phyloP scores from a whole-genome alignment of 352 stramenopile species.

The Globisporangium yorkense region DNA sequence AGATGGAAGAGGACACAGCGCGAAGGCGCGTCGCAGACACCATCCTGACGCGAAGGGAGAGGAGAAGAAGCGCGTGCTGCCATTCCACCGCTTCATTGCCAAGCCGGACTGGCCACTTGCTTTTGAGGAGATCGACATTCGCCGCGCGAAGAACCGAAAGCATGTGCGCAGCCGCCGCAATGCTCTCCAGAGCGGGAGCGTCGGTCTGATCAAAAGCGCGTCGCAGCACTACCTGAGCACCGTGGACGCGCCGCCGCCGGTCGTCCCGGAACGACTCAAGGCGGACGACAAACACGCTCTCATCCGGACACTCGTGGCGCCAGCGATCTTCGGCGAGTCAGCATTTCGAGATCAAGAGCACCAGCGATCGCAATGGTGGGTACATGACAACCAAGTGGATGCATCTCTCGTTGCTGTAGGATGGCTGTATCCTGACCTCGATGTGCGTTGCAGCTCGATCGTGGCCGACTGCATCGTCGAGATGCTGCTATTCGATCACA shows the following conservation, averaged over 20 bases:
- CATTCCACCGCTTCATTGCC: slow-evolving; percentile 54
- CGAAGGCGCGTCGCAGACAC: slow-evolving; percentile 5
- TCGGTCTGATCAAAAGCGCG: background rate
- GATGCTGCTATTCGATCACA: slow-evolving; percentile 63
- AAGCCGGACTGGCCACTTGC: slow-evolving; percentile 59
- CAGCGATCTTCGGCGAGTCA: slow-evolving; percentile 63
- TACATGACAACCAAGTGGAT: background rate
- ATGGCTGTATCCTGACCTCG: background rate
- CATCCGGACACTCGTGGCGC: slow-evolving; percentile 37
- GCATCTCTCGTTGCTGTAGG: background rate
- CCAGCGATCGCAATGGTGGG: slow-evolving; percentile 45
- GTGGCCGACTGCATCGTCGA: slow-evolving; percentile 66
- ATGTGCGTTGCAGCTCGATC: slow-evolving; percentile 23
- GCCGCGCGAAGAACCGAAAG: slow-evolving; percentile 34
- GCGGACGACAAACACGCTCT: slow-evolving; percentile 32
- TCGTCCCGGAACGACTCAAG: slow-evolving; percentile 22
- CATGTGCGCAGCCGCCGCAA: slow-evolving; percentile 40
- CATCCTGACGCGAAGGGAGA: background rate
- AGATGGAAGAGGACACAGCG: background rate
- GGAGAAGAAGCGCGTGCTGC: slow-evolving; percentile 22
- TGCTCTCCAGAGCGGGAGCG: slow-evolving; percentile 18
- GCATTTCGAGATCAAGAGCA: slow-evolving; percentile 45
- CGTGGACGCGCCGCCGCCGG: slow-evolving; percentile 6
- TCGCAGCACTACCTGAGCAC: background rate
- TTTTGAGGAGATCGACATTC: slow-evolving; percentile 29